These are phyloP conservation scores for Cercospora canescens DNA, from an alignment of 2,329 filamentous ascomycete genomes.

Conservation along the genomic window DNA sequence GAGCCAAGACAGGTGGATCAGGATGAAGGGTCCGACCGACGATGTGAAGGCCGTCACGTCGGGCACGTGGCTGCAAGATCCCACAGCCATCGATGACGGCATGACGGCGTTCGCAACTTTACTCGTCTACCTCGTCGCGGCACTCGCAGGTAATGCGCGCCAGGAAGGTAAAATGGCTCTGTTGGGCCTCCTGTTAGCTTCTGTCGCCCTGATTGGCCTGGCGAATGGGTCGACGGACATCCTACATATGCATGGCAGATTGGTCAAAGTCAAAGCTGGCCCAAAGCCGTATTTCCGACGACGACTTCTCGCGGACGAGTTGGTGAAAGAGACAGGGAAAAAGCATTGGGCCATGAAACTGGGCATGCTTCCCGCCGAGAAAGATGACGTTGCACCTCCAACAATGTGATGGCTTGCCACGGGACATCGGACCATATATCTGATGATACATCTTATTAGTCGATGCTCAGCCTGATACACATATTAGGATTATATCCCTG, in stretches of 20 bases:
- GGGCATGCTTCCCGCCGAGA: conserved; percentile 35
- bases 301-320: conserved; percentile 40
- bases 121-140: conserved; percentile 57
- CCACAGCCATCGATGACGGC: conserved; percentile 53
- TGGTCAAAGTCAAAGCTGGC: conserved; percentile 28
- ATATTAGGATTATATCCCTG: conserved; percentile 15
- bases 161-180: conserved; percentile 55
- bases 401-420: conserved; percentile 18
- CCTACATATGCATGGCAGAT: conserved; percentile 40
- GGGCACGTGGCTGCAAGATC: conserved; percentile 56
- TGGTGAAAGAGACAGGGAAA: conserved; percentile 39
- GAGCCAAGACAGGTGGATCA: conserved; percentile 52
- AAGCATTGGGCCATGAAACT: conserved; percentile 41
- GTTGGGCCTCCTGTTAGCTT: conserved; percentile 53
- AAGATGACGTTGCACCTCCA: conserved; percentile 11
- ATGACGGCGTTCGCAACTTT: conserved; percentile 57
- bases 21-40: conserved; percentile 54
- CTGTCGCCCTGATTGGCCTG: conserved; percentile 41
- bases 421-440: too few relatives aligned
- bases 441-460: neutral
- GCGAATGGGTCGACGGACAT: conserved; percentile 8
- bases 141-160: conserved; percentile 57
- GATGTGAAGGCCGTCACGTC: conserved; percentile 63
- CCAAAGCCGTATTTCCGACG: conserved; percentile 37
- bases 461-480: neutral